Evolutionary conservation across 1,284 basidiomycete species (phyloP), one percentile per base, ranked within the genome.

Genomic region (Hypsizygus ulmarius): DNA sequence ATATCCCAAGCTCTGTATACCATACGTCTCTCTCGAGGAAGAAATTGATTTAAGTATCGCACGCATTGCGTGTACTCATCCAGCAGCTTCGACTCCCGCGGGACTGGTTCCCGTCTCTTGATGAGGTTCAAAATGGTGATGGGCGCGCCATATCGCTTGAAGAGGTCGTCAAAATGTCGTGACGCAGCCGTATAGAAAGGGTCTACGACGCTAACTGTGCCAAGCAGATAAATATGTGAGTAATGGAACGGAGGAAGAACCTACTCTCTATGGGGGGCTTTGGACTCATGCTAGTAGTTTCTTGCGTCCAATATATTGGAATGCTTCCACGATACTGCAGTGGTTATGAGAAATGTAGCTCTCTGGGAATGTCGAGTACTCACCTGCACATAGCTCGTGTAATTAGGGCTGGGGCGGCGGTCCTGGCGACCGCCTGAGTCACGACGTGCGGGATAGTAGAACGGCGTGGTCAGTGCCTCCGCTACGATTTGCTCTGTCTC

Each of bases 401-500:
- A 98, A 48, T 90, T 85, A 0, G 95, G 89, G 60, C 78, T 90
- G 0, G 87, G 84, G 1, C 78, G 70, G 19, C 83, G 70, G 39
- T 61, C 68, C 39, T 60, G 67, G 46, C 56, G 63, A 8, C 63
- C 28, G 0, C 56, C 44, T 1, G 57, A 46, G 7, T 67, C 66
- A 27, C 71, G 62, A 11, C 62, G 60, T 9, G 71, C 70, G 12
- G 87, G 82, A 62, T 78, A 86, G 60, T 93, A 90, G 64, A 96
- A 95, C 0, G 93, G 82, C 0, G 94, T 99, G 0, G 93, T 96
- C 5, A 95, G 67, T 0, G 93, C 90, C 63, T 99, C 96, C 2
- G 89, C 93, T 0, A 99, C 95, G 44, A 99, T 97, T 63, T 99
- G 97, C 62, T 99, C 97, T 0, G 95, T 98, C 68, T 99, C 97